Evolutionary conservation across 2,329 filamentous ascomycete genomes (phyloP), one percentile per base, ranked within the genome.

Genomic region (Albophoma yamanashiensis): DNA sequence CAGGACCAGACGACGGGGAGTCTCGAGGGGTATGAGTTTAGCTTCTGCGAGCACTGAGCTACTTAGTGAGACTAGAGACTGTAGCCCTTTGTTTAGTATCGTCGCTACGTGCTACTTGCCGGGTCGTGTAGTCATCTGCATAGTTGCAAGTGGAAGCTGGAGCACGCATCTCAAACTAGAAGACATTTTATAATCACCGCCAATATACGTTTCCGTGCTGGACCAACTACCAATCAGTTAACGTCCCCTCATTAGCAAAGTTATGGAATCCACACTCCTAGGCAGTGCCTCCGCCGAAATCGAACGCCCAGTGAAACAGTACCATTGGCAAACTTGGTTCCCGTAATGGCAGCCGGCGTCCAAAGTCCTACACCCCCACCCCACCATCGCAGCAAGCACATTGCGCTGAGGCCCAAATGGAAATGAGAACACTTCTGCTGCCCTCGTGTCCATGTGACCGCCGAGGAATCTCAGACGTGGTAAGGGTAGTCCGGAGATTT

Each of bases 381-480:
- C 34, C 34, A 36, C 34, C 34, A 36, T 36, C 34, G 34, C 34
- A 36, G 34, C 34, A 4, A 36, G 34, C 34, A 36, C 34, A 36
- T 36, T 36, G 7, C 34, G 7, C 34, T 11, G 34, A 36, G 34
- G 34, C 34, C 9, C 34, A 36, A 36, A 36, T 31, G 27, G n/a
- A n/a, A 36, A 36, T 0, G 84, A 82, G 62, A 78, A 84, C 17
- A 71, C 66, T 63, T 86, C 77, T 0, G 80, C 77, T 8, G 78
- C 76, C 58, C 80, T 81, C 40, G 83, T 71, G 4, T 82, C 84
- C 71, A 86, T 81, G 0, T 83, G 74, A 0, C 84, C 83, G 8
- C 85, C 84, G 0, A 81, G 0, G 82, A 85, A 65, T 84, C 86
- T 9, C 84, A 84, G 2, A 79, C 66, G 62, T 79, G 86, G 68